A percentile compares a stretch with the other conserved stretches of the same genome.
phyloP scores from a whole-genome alignment of 768 basidiomycete species.

The Phaffia tasmanica region DNA sequence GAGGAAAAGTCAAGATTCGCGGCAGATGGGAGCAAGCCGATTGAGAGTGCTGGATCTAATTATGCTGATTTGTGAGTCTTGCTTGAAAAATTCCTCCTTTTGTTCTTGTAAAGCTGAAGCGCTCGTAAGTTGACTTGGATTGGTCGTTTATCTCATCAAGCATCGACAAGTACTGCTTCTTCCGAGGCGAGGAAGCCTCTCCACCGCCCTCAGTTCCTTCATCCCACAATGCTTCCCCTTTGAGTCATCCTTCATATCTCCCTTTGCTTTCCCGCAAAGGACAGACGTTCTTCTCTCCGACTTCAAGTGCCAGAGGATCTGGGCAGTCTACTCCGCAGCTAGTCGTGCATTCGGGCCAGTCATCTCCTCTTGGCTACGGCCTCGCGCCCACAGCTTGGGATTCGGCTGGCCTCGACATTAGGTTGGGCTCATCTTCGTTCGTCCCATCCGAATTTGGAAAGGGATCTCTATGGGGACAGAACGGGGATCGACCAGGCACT shows the following conservation, averaged over 20 bases:
- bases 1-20: slow-evolving; percentile 11
- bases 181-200: not conserved
- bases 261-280: not conserved
- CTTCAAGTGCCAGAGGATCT: not conserved
- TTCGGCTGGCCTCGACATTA: no score
- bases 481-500: no score
- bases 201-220: slow-evolving; percentile 8
- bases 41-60: no score
- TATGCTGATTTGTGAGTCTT: slow-evolving; percentile 23
- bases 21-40: not conserved
- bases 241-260: slow-evolving; percentile 3
- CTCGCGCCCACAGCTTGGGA: slow-evolving; percentile 7
- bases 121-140: not conserved
- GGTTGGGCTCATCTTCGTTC: no score
- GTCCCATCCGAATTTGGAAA: no score
- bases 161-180: slow-evolving; percentile 25
- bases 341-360: not conserved
- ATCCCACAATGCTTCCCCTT: not conserved
- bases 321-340: slow-evolving; percentile 13
- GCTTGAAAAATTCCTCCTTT: not conserved
- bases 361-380: not conserved
- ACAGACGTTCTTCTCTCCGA: not conserved
- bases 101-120: not conserved
- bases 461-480: no score
- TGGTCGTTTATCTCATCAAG: not conserved